phyloP scores from a whole-genome alignment of 1,139 yeast species.

The Candida glucosophila region DNA sequence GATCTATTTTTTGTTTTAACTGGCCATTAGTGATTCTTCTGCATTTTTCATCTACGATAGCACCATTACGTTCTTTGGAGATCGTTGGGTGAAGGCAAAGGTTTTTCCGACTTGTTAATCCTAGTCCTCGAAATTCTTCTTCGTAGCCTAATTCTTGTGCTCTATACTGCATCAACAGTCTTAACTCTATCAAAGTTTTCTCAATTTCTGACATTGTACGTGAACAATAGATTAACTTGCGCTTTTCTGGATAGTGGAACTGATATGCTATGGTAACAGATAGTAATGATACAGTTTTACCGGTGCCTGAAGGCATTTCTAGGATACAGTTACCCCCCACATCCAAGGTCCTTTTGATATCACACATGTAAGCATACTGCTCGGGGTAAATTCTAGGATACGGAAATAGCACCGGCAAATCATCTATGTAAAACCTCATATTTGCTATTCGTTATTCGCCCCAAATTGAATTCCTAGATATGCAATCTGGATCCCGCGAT shows the following conservation, averaged over 20 bases:
- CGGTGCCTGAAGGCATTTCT: slow-evolving; percentile 99
- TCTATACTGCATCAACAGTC: slow-evolving; percentile 79
- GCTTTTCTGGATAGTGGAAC: slow-evolving; percentile 87
- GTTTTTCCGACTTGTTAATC: slow-evolving; percentile 89
- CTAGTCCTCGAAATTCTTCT: slow-evolving; percentile 89
- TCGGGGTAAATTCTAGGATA: slow-evolving; percentile 96
- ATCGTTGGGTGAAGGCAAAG: slow-evolving; percentile 86
- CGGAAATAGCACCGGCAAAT: slow-evolving; percentile 92
- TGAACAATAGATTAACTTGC: slow-evolving; percentile 92
- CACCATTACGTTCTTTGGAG: slow-evolving; percentile 84
- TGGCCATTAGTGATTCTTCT: slow-evolving; percentile 91
- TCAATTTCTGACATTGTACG: slow-evolving; percentile 99
- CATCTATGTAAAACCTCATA: slow-evolving; percentile 82
- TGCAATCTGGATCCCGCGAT: no score
- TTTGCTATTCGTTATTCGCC: no score
- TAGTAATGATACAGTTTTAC: slow-evolving; percentile 86
- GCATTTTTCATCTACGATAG: slow-evolving; percentile 91
- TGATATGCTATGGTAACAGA: slow-evolving; percentile 93
- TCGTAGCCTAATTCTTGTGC: slow-evolving; percentile 71
- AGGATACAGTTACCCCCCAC: slow-evolving; percentile 96
- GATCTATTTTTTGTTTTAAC: slow-evolving; percentile 56
- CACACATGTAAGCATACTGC: slow-evolving; percentile 96
- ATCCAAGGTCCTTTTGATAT: slow-evolving; percentile 85
- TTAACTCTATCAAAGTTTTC: slow-evolving; percentile 91
- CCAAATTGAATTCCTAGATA: no score